Evolutionary conservation across 148 eudicot species (phyloP).

Genomic region (Fagopyrum esculentum): DNA sequence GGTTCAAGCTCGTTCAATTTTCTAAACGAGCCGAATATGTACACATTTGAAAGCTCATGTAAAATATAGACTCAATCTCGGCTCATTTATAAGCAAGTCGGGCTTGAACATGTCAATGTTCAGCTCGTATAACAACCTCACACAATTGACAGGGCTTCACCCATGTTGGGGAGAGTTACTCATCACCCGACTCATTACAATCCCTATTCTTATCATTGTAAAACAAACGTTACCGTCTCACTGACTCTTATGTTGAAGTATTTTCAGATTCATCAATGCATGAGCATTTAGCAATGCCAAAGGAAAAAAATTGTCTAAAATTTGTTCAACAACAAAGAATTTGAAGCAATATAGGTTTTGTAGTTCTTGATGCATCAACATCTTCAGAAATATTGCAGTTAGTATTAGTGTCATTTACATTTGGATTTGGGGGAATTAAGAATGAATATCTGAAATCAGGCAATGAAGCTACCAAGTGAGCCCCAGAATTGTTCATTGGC

Average conservation of each 20-base stretch:
- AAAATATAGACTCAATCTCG: too few relatives aligned
- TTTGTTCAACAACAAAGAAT: slow-evolving; percentile 6
- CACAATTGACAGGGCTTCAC: too few relatives aligned
- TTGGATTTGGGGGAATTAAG: not conserved
- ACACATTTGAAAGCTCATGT: too few relatives aligned
- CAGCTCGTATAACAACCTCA: too few relatives aligned
- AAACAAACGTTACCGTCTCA: not conserved
- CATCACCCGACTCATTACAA: not conserved
- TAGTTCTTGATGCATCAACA: slow-evolving; percentile 10
- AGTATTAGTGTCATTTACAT: not conserved
- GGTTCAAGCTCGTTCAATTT: too few relatives aligned
- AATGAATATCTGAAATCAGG: slow-evolving; percentile 15
- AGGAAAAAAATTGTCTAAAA: not conserved
- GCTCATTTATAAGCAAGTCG: too few relatives aligned
- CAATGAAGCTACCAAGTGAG: slow-evolving; percentile 3
- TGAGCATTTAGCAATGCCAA: not conserved
- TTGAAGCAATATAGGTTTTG: not conserved
- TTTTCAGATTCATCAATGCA: not conserved
- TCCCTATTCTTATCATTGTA: not conserved
- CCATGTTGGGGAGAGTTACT: too few relatives aligned
- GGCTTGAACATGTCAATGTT: too few relatives aligned
- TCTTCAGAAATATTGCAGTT: not conserved
- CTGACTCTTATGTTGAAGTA: not conserved
- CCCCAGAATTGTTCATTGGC: not conserved
- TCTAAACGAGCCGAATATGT: too few relatives aligned